These are phyloP conservation scores for Fusarium vanettenii DNA, from an alignment of 2,329 filamentous ascomycete genomes.

Conservation along the genomic window DNA sequence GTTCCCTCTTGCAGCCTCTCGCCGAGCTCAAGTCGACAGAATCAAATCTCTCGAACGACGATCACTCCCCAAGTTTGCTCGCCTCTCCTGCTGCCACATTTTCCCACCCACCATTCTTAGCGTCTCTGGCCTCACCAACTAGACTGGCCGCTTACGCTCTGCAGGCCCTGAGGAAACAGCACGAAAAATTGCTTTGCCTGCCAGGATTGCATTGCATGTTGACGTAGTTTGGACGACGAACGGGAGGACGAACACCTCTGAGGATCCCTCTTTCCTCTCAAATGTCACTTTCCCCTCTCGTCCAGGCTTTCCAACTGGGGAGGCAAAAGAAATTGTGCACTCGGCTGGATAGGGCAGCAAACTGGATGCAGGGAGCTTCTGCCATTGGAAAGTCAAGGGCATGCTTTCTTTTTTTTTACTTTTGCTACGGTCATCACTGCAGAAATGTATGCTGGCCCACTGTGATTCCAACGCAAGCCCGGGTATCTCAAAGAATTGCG, in stretches of 20 bases:
- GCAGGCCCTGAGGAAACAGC: neutral
- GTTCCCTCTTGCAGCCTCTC: neutral
- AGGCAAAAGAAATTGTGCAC: neutral
- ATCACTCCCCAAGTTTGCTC: neutral
- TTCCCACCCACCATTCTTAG: neutral
- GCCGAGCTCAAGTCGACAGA: neutral
- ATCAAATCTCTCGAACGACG: neutral
- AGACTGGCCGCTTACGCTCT: neutral
- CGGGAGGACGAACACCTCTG: neutral
- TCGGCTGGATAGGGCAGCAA: neutral
- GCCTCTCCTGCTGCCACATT: neutral
- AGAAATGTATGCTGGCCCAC: neutral
- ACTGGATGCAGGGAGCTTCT: slow-evolving; percentile 13
- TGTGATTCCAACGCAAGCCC: neutral
- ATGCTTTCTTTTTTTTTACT: slow-evolving; percentile 17
- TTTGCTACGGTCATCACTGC: neutral
- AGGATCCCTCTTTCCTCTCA: neutral
- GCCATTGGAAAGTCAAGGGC: neutral
- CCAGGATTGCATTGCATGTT: neutral
- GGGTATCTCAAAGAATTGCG: neutral
- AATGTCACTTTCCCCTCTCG: neutral
- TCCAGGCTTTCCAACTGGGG: neutral
- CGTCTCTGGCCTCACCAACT: neutral
- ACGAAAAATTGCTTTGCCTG: neutral
- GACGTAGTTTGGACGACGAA: neutral